Evolutionary conservation across 2,329 filamentous ascomycete genomes (phyloP).

Genomic region (Tolypocladium amazonense): DNA sequence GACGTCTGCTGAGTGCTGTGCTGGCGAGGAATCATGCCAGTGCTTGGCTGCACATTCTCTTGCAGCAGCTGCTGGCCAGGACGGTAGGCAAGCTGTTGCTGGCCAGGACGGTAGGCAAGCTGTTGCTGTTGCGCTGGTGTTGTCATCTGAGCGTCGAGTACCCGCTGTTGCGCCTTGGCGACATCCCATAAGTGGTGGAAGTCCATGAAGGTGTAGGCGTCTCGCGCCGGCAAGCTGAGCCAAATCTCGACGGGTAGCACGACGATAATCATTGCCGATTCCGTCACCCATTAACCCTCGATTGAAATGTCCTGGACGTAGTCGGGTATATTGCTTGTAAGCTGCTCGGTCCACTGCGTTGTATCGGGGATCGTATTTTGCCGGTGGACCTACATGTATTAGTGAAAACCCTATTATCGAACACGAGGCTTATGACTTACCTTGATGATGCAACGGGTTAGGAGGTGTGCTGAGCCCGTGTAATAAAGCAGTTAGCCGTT

Average conservation of each 20-base stretch:
- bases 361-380: neutral
- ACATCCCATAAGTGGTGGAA: neutral
- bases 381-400: neutral
- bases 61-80: neutral
- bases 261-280: neutral
- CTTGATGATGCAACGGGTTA: neutral
- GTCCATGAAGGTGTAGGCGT: neutral
- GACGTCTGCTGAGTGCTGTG: neutral
- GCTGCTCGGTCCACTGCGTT: neutral
- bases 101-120: neutral
- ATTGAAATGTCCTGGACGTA: neutral
- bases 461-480: too few relatives aligned
- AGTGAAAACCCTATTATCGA: too few relatives aligned
- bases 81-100: neutral
- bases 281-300: neutral
- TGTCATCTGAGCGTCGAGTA: neutral
- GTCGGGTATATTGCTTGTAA: neutral
- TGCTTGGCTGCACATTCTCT: neutral
- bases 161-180: neutral
- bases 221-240: neutral
- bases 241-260: neutral
- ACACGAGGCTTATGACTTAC: neutral
- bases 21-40: neutral
- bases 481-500: too few relatives aligned
- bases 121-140: neutral